Percentiles rank a stretch among this genome's conserved stretches.
Conservation (phyloP, 2,329 filamentous ascomycete genomes). For the Chaetothyriales sp. region DNA sequence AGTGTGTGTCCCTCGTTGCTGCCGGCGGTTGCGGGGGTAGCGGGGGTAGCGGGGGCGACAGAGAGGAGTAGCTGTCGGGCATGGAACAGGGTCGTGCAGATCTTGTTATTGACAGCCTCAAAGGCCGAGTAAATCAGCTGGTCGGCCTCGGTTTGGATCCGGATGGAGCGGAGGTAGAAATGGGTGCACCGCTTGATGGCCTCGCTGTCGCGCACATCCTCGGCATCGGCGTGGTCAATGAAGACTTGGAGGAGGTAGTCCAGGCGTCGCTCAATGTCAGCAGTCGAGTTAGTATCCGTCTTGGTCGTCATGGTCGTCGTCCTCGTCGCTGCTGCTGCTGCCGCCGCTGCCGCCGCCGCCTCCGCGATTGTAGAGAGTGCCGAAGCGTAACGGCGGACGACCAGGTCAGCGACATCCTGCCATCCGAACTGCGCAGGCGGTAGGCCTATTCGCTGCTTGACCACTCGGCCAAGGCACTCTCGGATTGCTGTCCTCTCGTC, state of each 20-base stretch:
- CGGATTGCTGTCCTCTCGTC: slow-evolving; percentile 21
- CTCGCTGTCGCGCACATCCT: not conserved
- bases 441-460: not conserved
- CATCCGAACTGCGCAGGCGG: slow-evolving; percentile 35
- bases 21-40: too few species aligned
- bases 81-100: not conserved
- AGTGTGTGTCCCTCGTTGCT: not conserved
- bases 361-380: slow-evolving; percentile 26
- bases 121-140: not conserved
- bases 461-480: slow-evolving; percentile 4
- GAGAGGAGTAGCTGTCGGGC: not conserved
- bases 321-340: too few species aligned
- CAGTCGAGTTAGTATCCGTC: not conserved
- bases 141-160: not conserved
- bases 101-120: not conserved
- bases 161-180: not conserved
- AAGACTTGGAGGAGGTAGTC: not conserved
- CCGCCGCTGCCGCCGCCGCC: too few species aligned
- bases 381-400: slow-evolving; percentile 46
- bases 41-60: too few species aligned
- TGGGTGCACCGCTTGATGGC: not conserved
- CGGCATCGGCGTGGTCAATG: not conserved
- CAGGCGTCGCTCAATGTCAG: not conserved
- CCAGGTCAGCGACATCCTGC: slow-evolving; percentile 52
- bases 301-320: too few species aligned